Conservation (phyloP, 2,329 filamentous ascomycete species). For the Neofusicoccum kwambonambiense region DNA sequence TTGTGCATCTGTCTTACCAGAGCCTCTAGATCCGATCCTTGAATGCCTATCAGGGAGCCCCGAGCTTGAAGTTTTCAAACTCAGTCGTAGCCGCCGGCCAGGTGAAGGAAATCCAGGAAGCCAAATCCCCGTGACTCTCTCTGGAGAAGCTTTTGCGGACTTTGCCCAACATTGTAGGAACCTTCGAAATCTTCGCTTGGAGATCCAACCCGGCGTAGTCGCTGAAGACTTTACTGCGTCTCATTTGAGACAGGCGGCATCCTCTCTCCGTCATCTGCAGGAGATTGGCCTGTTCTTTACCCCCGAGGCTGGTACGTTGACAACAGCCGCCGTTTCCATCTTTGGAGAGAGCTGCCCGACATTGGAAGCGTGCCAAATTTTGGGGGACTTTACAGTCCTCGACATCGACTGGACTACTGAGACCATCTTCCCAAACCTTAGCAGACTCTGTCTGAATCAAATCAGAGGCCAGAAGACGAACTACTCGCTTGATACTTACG, state of each 20-base stretch:
- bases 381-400: not conserved
- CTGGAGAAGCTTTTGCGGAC: not conserved
- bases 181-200: not conserved
- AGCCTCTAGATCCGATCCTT: not conserved
- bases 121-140: not conserved
- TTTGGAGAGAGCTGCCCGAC: not conserved
- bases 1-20: not conserved
- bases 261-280: not conserved
- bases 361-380: constrained; percentile 1
- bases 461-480: not conserved
- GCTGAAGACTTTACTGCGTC: not conserved
- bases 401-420: constrained; percentile 6
- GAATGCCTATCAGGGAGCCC: not conserved
- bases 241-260: not conserved
- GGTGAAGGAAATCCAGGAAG: not conserved
- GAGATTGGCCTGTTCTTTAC: not conserved
- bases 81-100: not conserved
- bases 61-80: not conserved
- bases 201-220: not conserved
- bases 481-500: not conserved
- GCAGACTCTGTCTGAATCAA: constrained; percentile 3
- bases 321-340: not conserved
- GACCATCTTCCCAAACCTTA: not conserved
- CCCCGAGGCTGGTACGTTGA: not conserved
- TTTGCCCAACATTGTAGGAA: not conserved